Base-by-base conservation (phyloP, 192 early-diverging fungal genomes). In the Phlyctochytrium arcticum region DNA sequence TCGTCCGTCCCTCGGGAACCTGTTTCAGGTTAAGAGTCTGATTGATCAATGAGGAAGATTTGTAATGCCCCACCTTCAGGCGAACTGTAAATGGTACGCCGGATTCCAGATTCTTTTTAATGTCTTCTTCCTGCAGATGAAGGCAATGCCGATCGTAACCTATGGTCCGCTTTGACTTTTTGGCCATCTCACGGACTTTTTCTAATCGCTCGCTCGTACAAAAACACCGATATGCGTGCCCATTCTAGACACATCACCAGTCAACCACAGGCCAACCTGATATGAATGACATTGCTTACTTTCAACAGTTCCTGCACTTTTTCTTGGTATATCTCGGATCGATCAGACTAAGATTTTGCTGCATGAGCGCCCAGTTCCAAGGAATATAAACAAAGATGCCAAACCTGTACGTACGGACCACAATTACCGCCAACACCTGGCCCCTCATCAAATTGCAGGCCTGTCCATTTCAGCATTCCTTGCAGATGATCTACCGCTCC, bases 151-250 rank as follows among this genome's bases (percentile, higher is more conserved):
- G 70, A 68, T 98, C 95, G 62, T 98, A 98, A 23, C 82, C 80
- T 6, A 83, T 78, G 8, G 75, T 61, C 21, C 70, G 68, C 1
- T 87, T 88, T 4, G 78, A 66, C n/a, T 83, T 75, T 9, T 78
- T 79, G 3, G 82, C 72, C 42, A 72, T 61, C 30, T 74, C 67
- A 2, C 89, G 79, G 7, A 89, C 71, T 9, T 77, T 50, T 6
- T 82, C 76, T 24, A 94, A 75, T 5, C 90, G 83, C 36, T 90
- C 81, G 6, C 83, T 59, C 8, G 80, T 75, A 74, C 95, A 98
- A 61, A 93, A 98, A 68, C 95, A 98, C 27, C 89, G 80, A 67
- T 98, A 98, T 1, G 91, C 95, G 12, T 85, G 76, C 3, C 86
- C 90, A 1, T 72, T 65, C 30, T 87, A 54, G 15, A 51, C 48